Evolutionary conservation across 1,284 basidiomycete species (phyloP), one percentile per base, ranked within the genome.

Genomic region (Blastosporella zonata): DNA sequence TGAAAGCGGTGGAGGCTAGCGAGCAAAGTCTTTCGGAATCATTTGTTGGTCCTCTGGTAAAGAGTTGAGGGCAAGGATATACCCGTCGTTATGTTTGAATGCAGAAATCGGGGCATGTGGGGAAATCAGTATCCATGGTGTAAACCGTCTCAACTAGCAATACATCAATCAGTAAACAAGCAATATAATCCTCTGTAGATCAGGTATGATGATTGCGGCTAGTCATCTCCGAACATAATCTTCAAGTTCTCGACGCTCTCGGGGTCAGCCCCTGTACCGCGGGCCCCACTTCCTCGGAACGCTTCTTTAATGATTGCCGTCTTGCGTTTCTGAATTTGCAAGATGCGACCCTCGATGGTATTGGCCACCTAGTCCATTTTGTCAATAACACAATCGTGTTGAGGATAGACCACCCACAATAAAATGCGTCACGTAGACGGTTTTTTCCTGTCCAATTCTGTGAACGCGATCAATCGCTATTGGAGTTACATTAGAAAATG

Each of bases 341-440:
- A 69, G 53, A 93, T 90, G 9, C 88, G 81, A 4, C 83, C 85
- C 63, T 93, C 90, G 42, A 90, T 87, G 0, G 87, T 91, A 51
- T 82, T 70, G 6, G 76, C 68, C 3, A 90, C 71, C 87, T 90
- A 52, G 15, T 15, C 15, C 17, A 23, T 22, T 21, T 33, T 25
- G 28, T 39, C 4, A 6, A 27, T 8, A 22, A 12, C 17, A 12
- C n/a, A 23, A 18, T 15, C 5, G 31, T 28, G 15, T 35, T 36
- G 25, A 39, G 18, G 40, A 31, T 15, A 47, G 17, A 15, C 33
- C 15, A 66, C 82, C 69, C 66, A 87, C 93, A 53, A 97, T 88
- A 65, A 93, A 95, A 48, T 96, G 89, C 48, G 87, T 93, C 23
- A 97, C 93, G 56, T 88, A 87, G 15, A 98, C 96, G 0, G 87